Evolutionary conservation across 2,329 filamentous ascomycete genomes (phyloP).

Genomic region (Sarocladium kiliense): DNA sequence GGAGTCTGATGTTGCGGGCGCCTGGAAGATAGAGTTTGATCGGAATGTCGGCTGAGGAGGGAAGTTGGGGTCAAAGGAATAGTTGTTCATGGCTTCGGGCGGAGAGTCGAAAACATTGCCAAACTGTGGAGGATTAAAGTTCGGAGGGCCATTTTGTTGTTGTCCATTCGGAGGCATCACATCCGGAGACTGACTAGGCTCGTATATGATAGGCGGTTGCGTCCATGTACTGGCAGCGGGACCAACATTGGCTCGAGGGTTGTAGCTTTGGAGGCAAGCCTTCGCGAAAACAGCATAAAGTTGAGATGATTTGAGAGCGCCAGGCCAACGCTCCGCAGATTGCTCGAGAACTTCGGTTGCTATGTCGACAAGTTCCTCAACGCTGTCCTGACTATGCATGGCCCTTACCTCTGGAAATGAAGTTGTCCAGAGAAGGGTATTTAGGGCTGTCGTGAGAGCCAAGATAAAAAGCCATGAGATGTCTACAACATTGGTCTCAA

Average conservation of each 20-base stretch:
- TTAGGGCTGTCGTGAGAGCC: slow-evolving; percentile 84
- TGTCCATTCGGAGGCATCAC: slow-evolving; percentile 9
- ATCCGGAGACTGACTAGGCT: slow-evolving; percentile 21
- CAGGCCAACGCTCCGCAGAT: slow-evolving; percentile 86
- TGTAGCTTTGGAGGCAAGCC: slow-evolving; percentile 85
- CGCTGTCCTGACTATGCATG: slow-evolving; percentile 66
- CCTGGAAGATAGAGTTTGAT: slow-evolving; percentile 62
- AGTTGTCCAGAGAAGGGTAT: slow-evolving; percentile 85
- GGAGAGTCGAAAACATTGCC: slow-evolving; percentile 53
- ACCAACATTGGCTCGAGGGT: slow-evolving; percentile 37
- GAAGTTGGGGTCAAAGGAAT: slow-evolving; percentile 37
- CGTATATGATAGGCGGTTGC: slow-evolving; percentile 10
- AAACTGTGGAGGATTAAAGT: slow-evolving; percentile 46
- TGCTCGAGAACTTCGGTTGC: slow-evolving; percentile 75
- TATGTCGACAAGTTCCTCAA: slow-evolving; percentile 67
- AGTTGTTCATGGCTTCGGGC: slow-evolving; percentile 46
- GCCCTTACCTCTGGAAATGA: slow-evolving; percentile 81
- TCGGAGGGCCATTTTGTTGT: slow-evolving; percentile 32
- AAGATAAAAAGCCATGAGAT: slow-evolving; percentile 93
- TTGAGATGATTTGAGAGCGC: slow-evolving; percentile 75
- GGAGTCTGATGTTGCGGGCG: slow-evolving; percentile 48
- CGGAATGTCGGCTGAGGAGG: slow-evolving; percentile 51
- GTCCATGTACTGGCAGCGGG: slow-evolving; percentile 4
- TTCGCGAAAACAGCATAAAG: slow-evolving; percentile 76
- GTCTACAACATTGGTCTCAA: slow-evolving; percentile 70